Percentiles rank a stretch among this genome's conserved stretches.
These are phyloP conservation scores for Myochromella boudieri DNA, from an alignment of 768 basidiomycete genomes.

Conservation along the genomic window DNA sequence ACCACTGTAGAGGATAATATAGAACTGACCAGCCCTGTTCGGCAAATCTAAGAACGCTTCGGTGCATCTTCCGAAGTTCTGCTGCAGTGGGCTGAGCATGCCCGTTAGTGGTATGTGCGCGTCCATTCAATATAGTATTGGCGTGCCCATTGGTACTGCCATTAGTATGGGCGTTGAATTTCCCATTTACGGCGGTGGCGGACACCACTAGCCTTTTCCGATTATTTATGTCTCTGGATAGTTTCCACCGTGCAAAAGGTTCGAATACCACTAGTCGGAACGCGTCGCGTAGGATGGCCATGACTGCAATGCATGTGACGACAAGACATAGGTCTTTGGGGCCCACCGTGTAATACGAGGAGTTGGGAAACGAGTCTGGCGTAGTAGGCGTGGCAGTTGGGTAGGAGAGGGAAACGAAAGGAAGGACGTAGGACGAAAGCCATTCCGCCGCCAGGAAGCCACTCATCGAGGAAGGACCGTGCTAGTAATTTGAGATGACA, in stretches of 20 bases:
- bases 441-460: conserved; percentile 24
- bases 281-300: conserved; percentile 85
- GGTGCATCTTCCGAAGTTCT: conserved; percentile 61
- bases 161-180: conserved; percentile 27
- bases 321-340: conserved; percentile 76
- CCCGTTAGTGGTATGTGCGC: conserved; percentile 18
- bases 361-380: conserved; percentile 73
- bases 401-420: conserved; percentile 77
- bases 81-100: conserved; percentile 28
- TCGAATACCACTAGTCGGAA: conserved; percentile 72
- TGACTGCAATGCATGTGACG: conserved; percentile 77
- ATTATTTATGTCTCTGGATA: conserved; percentile 50
- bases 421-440: conserved; percentile 55
- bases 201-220: conserved; percentile 20
- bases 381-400: conserved; percentile 52
- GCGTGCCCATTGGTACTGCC: conserved; percentile 25
- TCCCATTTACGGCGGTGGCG: conserved; percentile 22
- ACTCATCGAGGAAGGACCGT: conserved; percentile 18
- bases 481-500: too few species aligned
- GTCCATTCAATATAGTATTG: conserved; percentile 35
- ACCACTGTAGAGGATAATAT: conserved; percentile 78
- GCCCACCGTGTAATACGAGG: conserved; percentile 73
- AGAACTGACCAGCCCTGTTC: conserved; percentile 92
- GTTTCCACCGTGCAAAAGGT: conserved; percentile 79
- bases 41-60: conserved; percentile 83